Percentiles rank a stretch among this genome's conserved stretches.
Conservation (phyloP, 1,284 basidiomycete genomes). For the Sporisorium exsertum region DNA sequence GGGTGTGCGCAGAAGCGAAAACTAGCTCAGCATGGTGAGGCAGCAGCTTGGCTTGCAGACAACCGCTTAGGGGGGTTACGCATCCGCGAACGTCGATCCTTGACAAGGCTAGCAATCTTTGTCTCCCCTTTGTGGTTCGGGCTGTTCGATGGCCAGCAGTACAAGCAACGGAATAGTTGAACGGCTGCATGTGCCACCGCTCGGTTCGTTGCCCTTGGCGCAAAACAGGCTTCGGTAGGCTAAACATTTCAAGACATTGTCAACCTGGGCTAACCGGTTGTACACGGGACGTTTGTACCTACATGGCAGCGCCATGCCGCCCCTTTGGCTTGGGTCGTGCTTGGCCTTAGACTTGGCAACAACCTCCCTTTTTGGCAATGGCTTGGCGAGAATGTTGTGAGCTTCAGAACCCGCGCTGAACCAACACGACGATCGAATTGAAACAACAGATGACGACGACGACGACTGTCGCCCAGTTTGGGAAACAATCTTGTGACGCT, state of each 20-base stretch:
- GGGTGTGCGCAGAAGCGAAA: background rate
- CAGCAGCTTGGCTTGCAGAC: background rate
- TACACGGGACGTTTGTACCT: background rate
- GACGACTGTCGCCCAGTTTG: background rate
- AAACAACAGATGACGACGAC: background rate
- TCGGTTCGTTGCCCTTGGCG: constrained; percentile 31
- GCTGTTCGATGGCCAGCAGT: background rate
- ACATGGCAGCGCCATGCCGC: background rate
- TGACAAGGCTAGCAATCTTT: background rate
- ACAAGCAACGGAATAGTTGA: background rate
- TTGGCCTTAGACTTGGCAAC: constrained; percentile 5
- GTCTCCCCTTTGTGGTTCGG: background rate
- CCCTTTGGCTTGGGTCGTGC: background rate
- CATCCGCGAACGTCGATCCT: background rate
- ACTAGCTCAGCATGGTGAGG: background rate
- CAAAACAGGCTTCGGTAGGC: background rate
- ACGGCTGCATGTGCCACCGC: constrained; percentile 1
- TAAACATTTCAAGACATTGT: too few species aligned
- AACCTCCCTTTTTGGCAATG: background rate
- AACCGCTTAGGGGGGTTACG: background rate
- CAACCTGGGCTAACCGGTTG: too few species aligned
- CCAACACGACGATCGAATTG: background rate
- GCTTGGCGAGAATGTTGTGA: background rate
- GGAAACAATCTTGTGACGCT: background rate
- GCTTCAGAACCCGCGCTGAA: too few species aligned